Percentiles rank a stretch among this genome's conserved stretches.
phyloP scores from a whole-genome alignment of 495 filamentous ascomycete genomes.

The Lasiosphaeris hirsuta region DNA sequence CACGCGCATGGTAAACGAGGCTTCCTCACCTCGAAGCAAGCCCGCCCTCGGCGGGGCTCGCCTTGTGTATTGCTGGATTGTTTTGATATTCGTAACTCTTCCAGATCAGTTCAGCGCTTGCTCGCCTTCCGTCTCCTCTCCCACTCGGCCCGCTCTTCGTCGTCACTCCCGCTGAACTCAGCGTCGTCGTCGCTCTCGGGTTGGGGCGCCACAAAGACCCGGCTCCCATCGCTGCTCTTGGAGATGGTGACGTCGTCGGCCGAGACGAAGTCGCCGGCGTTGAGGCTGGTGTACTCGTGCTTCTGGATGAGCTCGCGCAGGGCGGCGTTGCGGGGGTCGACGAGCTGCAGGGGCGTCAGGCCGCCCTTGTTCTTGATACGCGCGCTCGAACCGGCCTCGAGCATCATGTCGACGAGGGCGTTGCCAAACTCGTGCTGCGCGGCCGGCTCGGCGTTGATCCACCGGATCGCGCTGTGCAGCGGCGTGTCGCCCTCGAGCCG shows the following conservation, averaged over 20 bases:
- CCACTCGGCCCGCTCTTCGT: constrained; percentile 51
- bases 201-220: constrained; percentile 3
- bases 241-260: constrained; percentile 26
- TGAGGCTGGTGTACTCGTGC: constrained; percentile 66
- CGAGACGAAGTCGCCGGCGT: constrained; percentile 48
- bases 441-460: constrained; percentile 61
- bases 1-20: too few species aligned
- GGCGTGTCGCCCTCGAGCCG: constrained; percentile 83
- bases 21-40: too few species aligned
- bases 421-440: constrained; percentile 61
- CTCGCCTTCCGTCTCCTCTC: constrained; percentile 43
- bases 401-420: constrained; percentile 79
- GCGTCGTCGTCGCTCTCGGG: constrained; percentile 44
- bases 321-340: constrained; percentile 66
- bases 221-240: constrained; percentile 9
- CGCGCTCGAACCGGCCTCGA: constrained; percentile 70
- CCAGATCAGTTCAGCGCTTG: constrained; percentile 16
- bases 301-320: constrained; percentile 67
- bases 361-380: constrained; percentile 63
- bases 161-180: constrained; percentile 52
- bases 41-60: too few species aligned
- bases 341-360: constrained; percentile 64
- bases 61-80: too few species aligned
- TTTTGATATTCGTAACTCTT: too few species aligned
- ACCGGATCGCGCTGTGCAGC: constrained; percentile 82